Evolutionary conservation across 75 land plant species (phyloP).

Genomic region (Selaginella moellendorffii): DNA sequence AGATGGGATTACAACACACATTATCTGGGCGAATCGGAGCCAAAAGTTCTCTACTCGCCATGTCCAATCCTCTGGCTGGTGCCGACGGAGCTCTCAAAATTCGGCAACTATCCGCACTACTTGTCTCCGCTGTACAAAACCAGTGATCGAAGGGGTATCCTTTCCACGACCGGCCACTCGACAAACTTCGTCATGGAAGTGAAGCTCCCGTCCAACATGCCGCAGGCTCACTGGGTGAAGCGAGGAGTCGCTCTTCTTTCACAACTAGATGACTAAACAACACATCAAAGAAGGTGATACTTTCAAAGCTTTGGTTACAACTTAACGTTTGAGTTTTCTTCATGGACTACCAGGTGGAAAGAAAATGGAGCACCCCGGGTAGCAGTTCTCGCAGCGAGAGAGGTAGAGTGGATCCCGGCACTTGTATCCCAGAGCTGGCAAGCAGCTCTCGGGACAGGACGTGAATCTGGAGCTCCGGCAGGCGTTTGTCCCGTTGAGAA

Average conservation of each 20-base stretch:
- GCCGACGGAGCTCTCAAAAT: conserved; percentile 13
- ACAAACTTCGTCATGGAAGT: conserved; percentile 30
- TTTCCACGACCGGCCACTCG: conserved; percentile 30
- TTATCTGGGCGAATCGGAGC: conserved; percentile 20
- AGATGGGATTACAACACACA: conserved; percentile 19
- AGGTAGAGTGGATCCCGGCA: too few relatives aligned
- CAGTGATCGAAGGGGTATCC: conserved; percentile 26
- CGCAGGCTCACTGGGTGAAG: conserved; percentile 26
- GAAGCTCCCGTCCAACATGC: conserved; percentile 18
- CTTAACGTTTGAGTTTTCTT: too few relatives aligned
- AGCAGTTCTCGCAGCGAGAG: too few relatives aligned
- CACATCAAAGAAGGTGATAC: too few relatives aligned
- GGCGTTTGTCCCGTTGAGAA: too few relatives aligned
- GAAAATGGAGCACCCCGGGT: too few relatives aligned
- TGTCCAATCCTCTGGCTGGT: conserved; percentile 22
- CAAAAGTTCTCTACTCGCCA: conserved; percentile 21
- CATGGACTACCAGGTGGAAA: too few relatives aligned
- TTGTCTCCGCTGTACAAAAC: conserved; percentile 25
- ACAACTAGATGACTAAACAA: conserved; percentile 20
- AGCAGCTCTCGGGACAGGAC: too few relatives aligned
- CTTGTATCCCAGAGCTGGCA: too few relatives aligned
- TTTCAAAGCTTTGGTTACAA: too few relatives aligned
- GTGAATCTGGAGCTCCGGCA: too few relatives aligned
- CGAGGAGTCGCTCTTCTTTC: conserved; percentile 27
- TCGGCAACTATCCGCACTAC: conserved; percentile 23